These are phyloP conservation scores for Trametes hirsuta DNA, from an alignment of 1,284 basidiomycete species.

Conservation along the genomic window DNA sequence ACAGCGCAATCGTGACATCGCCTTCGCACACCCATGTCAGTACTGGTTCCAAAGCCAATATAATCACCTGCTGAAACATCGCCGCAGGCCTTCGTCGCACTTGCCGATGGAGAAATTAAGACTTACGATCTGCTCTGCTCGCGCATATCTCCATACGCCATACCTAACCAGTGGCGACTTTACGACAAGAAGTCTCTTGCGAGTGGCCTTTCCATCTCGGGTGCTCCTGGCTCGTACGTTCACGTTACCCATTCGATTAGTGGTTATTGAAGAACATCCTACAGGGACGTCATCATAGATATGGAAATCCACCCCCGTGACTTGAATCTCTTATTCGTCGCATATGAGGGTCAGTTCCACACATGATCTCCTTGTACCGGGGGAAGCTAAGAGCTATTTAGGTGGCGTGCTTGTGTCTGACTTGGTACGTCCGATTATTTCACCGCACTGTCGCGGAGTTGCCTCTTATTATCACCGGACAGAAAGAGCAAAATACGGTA, in stretches of 20 bases:
- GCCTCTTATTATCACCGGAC: neutral
- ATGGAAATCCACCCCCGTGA: constrained; percentile 79
- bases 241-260: constrained; percentile 16
- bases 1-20: constrained; percentile 64
- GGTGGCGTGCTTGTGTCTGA: constrained; percentile 79
- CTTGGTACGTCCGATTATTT: constrained; percentile 47
- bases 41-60: constrained; percentile 22
- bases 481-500: constrained; percentile 63
- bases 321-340: constrained; percentile 80
- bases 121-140: constrained; percentile 74
- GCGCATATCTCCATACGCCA: constrained; percentile 63
- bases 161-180: constrained; percentile 76
- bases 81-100: constrained; percentile 60
- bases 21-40: constrained; percentile 80
- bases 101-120: constrained; percentile 60
- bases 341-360: constrained; percentile 67
- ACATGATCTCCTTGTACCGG: neutral
- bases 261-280: neutral
- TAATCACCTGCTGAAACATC: neutral
- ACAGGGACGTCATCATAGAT: constrained; percentile 58
- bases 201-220: constrained; percentile 53
- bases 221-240: constrained; percentile 47
- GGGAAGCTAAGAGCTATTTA: constrained; percentile 28
- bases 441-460: neutral
- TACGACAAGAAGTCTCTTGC: constrained; percentile 71